A percentile compares a stretch with the other conserved stretches of the same genome.
Evolutionary conservation across 495 filamentous ascomycete species (phyloP).

Genomic region (Podospora australis): DNA sequence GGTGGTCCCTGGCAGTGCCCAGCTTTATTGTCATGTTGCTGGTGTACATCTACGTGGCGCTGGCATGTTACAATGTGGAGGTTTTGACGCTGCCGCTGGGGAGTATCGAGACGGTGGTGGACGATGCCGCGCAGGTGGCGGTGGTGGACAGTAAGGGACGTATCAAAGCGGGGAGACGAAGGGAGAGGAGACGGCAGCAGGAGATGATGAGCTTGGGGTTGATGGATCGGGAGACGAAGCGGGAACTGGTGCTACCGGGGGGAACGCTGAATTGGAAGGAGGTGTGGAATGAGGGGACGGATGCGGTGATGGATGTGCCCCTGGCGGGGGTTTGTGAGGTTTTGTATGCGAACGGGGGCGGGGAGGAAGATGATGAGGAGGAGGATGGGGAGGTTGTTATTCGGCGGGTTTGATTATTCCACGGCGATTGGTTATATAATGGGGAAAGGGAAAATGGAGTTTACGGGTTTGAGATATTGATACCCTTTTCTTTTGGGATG

Average conservation of each 20-base stretch:
- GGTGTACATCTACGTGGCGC: slow-evolving; percentile 88
- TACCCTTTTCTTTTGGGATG: background rate
- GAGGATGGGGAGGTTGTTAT: slow-evolving; percentile 6
- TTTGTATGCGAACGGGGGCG: slow-evolving; percentile 53
- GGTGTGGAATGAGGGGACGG: slow-evolving; percentile 86
- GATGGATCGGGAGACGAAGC: slow-evolving; percentile 17
- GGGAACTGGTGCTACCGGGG: slow-evolving; percentile 14
- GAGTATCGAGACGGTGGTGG: slow-evolving; percentile 83
- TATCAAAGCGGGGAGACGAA: slow-evolving; percentile 36
- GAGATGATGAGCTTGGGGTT: slow-evolving; percentile 58
- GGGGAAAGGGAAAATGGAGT: background rate
- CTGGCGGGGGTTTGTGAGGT: slow-evolving; percentile 97
- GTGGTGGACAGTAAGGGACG: slow-evolving; percentile 58
- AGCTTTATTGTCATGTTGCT: slow-evolving; percentile 82
- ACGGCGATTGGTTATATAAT: too few relatives aligned
- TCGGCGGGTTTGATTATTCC: slow-evolving; percentile 10
- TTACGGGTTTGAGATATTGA: background rate
- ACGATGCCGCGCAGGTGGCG: slow-evolving; percentile 80
- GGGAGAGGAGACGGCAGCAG: slow-evolving; percentile 56
- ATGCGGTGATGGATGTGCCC: slow-evolving; percentile 96
- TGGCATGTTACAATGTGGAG: slow-evolving; percentile 85
- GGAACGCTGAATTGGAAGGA: slow-evolving; percentile 60
- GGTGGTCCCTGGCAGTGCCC: slow-evolving; percentile 93
- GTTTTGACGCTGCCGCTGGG: slow-evolving; percentile 76
- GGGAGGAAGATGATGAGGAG: slow-evolving; percentile 13